These are phyloP conservation scores for Ophiocordyceps camponoti-leonardi DNA, from an alignment of 2,329 filamentous ascomycete genomes.

Conservation along the genomic window DNA sequence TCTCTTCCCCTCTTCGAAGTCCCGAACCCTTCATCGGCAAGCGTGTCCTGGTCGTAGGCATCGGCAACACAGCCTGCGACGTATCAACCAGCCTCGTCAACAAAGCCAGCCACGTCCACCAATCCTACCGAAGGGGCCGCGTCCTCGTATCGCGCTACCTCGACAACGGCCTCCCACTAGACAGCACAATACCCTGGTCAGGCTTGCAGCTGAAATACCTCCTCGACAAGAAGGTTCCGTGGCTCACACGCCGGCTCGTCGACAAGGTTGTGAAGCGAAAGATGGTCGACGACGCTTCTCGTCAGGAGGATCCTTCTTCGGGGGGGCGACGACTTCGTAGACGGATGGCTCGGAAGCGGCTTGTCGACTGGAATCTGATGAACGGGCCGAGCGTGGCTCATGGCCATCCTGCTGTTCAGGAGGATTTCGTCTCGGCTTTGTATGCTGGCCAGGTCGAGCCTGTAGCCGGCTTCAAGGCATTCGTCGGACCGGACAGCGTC, in stretches of 20 bases:
- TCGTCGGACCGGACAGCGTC: conserved; percentile 7
- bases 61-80: conserved; percentile 21
- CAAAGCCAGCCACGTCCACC: conserved; percentile 6
- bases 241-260: not conserved
- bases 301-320: not conserved
- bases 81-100: conserved; percentile 14
- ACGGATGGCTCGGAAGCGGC: not conserved
- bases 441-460: not conserved
- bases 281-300: conserved; percentile 1
- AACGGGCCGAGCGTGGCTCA: conserved; percentile 2
- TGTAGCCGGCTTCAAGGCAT: conserved; percentile 1
- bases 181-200: conserved; percentile 1
- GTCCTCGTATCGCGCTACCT: conserved; percentile 6
- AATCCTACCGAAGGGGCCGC: conserved; percentile 10
- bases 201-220: conserved; percentile 2
- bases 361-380: conserved; percentile 1
- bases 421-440: conserved; percentile 1
- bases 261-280: conserved; percentile 1
- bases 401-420: conserved; percentile 2
- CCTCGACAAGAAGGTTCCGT: conserved; percentile 1
- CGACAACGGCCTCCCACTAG: conserved; percentile 1
- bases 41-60: conserved; percentile 24
- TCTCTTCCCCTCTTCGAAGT: conserved; percentile 1
- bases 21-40: conserved; percentile 11
- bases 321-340: not conserved